Conservation (phyloP, 2,329 filamentous ascomycete genomes). For the Bipolaris sorokiniana region DNA sequence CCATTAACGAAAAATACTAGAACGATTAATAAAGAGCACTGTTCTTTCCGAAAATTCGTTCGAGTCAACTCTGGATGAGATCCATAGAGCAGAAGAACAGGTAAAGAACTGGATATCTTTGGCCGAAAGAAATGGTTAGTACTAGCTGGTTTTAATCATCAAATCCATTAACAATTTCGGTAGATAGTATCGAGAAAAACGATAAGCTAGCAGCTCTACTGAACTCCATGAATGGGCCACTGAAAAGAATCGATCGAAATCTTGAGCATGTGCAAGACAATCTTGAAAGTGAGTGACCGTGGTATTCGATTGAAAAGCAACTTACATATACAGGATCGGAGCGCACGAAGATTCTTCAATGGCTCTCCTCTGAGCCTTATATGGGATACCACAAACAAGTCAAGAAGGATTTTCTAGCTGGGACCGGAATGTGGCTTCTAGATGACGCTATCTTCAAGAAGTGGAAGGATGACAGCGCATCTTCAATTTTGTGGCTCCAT, state of each 20-base stretch:
- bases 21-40: background rate
- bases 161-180: background rate
- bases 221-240: background rate
- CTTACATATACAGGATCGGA: background rate
- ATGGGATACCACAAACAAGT: background rate
- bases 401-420: slow-evolving; percentile 12
- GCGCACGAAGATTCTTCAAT: background rate
- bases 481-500: slow-evolving; percentile 45
- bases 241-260: background rate
- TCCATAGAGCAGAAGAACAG: background rate
- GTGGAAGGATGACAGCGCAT: slow-evolving; percentile 39
- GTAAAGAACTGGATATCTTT: background rate
- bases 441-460: slow-evolving; percentile 24
- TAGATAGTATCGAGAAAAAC: background rate
- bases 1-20: background rate
- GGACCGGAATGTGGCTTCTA: slow-evolving; percentile 25
- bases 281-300: background rate
- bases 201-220: background rate
- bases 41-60: background rate
- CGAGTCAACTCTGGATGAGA: background rate
- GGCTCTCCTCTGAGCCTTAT: background rate
- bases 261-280: background rate
- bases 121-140: background rate
- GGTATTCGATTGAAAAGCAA: no score
- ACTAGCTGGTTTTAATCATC: background rate